phyloP scores from a whole-genome alignment of 148 eudicot species.

The Dianthus caryophyllus region DNA sequence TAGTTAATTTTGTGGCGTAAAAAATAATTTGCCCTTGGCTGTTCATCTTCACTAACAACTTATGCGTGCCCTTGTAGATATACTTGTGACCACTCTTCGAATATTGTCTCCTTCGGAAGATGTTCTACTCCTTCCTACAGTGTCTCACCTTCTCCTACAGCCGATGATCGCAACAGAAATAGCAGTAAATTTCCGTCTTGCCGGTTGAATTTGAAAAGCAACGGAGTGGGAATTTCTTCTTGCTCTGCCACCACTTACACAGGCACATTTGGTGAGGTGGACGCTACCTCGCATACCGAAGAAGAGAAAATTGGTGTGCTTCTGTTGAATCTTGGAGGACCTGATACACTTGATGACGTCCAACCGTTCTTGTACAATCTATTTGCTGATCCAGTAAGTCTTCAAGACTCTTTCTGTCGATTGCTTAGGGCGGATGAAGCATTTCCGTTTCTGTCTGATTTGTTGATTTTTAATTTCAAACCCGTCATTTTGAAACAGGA shows the following conservation, averaged over 20 bases:
- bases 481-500: conserved; percentile 47
- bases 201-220: conserved; percentile 29
- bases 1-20: neutral
- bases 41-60: conserved; percentile 28
- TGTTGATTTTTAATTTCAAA: neutral
- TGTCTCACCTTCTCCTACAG: conserved; percentile 23
- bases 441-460: conserved; percentile 3
- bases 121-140: conserved; percentile 18
- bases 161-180: conserved; percentile 14
- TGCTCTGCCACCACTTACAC: conserved; percentile 43
- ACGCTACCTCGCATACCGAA: conserved; percentile 42
- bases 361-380: conserved; percentile 89
- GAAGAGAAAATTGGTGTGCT: conserved; percentile 92
- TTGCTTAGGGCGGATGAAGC: neutral
- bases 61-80: conserved; percentile 10
- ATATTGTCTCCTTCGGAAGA: conserved; percentile 22
- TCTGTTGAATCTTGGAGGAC: conserved; percentile 95
- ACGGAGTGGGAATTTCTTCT: conserved; percentile 31
- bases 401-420: neutral
- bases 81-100: conserved; percentile 14
- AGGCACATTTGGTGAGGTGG: conserved; percentile 31
- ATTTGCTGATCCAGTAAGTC: conserved; percentile 94
- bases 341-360: conserved; percentile 87
- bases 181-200: conserved; percentile 23
- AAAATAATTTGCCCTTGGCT: conserved; percentile 12